Evolutionary conservation across 1,284 basidiomycete genomes (phyloP).

Genomic region (Agroathelia rolfsii): DNA sequence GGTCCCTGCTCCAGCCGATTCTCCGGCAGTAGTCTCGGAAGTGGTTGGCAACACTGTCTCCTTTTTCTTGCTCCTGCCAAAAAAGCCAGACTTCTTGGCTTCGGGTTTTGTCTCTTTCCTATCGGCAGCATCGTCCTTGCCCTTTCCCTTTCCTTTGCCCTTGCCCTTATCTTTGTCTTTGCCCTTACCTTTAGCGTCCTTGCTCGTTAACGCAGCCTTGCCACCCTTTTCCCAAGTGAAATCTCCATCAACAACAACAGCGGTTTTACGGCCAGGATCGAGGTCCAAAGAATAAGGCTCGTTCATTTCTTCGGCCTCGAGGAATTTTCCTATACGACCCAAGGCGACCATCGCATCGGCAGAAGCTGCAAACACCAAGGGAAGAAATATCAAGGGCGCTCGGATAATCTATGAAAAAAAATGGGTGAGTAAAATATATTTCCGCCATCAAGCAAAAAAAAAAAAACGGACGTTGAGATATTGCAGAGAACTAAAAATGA

Average conservation of each 20-base stretch:
- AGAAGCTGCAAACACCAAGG: constrained; percentile 36
- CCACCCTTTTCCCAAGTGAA: constrained; percentile 59
- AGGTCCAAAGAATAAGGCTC: constrained; percentile 41
- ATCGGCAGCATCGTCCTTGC: constrained; percentile 11
- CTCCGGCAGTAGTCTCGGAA: constrained; percentile 4
- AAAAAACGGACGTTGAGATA: constrained; percentile 57
- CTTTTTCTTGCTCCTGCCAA: constrained; percentile 13
- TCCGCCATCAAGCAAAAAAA: not conserved
- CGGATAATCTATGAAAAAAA: constrained; percentile 38
- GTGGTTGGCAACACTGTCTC: constrained; percentile 15
- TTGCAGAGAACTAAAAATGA: constrained; percentile 67
- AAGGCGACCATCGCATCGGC: constrained; percentile 59
- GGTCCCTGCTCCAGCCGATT: constrained; percentile 9
- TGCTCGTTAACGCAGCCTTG: constrained; percentile 19
- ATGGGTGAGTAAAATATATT: not conserved
- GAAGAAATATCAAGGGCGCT: constrained; percentile 40
- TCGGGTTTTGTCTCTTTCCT: constrained; percentile 10
- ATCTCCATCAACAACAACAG: constrained; percentile 51
- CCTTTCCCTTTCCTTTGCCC: constrained; percentile 8
- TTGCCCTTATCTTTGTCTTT: constrained; percentile 4
- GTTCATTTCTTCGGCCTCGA: constrained; percentile 56
- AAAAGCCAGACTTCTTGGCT: constrained; percentile 10
- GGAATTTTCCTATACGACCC: constrained; percentile 45
- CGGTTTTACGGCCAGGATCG: constrained; percentile 29
- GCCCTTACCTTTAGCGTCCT: constrained; percentile 7